phyloP scores from a whole-genome alignment of 768 basidiomycete genomes.

The Agrocybe pediades region DNA sequence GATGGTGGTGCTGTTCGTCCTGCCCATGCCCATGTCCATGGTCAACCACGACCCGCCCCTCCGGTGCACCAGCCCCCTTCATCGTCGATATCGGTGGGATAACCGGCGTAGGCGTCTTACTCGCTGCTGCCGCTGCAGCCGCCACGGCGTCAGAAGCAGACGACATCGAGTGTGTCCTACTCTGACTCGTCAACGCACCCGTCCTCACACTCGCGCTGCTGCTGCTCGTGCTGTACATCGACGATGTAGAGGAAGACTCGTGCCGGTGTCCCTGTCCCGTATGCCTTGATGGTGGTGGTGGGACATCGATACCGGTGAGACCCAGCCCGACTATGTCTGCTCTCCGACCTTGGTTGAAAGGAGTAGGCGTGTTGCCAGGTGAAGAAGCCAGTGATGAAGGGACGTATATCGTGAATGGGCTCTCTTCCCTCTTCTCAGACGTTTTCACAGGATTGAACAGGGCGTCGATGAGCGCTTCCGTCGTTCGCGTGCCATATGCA shows the following conservation, averaged over 20 bases:
- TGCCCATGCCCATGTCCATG: too few relatives aligned
- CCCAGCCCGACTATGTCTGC: conserved; percentile 4
- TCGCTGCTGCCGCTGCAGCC: too few relatives aligned
- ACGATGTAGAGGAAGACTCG: conserved; percentile 1
- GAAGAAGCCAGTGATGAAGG: conserved; percentile 15
- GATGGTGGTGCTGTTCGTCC: too few relatives aligned
- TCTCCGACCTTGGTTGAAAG: not conserved
- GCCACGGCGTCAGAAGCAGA: not conserved
- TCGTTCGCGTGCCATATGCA: conserved; percentile 62
- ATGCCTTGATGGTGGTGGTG: not conserved
- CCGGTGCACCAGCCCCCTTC: conserved; percentile 6
- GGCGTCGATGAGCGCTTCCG: conserved; percentile 76
- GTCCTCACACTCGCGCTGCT: conserved; percentile 23
- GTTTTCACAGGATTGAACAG: conserved; percentile 74
- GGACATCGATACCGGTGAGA: conserved; percentile 2
- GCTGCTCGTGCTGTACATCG: conserved; percentile 19
- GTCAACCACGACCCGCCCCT: conserved; percentile 21
- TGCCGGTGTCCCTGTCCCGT: not conserved
- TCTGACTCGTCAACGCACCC: conserved; percentile 5
- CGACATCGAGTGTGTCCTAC: not conserved
- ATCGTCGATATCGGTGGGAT: not conserved
- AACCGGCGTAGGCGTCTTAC: not conserved
- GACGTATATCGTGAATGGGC: conserved; percentile 44
- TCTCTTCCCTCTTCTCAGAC: conserved; percentile 35
- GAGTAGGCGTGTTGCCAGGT: not conserved